A percentile compares a stretch with the other conserved stretches of the same genome.
These are phyloP conservation scores for Stephanodiscus triporus DNA, from an alignment of 108 stramenopile species.

Conservation along the genomic window DNA sequence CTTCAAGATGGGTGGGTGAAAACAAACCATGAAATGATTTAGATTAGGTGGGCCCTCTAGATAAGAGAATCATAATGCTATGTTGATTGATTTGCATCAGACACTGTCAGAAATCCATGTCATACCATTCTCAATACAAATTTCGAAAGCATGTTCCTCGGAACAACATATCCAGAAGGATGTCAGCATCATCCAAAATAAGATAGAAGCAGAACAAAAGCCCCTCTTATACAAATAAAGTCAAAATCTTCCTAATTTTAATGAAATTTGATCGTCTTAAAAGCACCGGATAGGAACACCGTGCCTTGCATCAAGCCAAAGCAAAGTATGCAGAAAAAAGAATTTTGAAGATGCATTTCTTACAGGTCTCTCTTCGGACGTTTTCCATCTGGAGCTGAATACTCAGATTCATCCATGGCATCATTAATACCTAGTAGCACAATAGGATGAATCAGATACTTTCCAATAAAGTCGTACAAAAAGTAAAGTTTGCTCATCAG, in stretches of 20 bases:
- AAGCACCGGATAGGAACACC: not conserved
- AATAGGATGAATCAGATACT: not conserved
- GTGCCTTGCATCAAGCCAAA: constrained; percentile 1
- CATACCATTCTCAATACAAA: no score
- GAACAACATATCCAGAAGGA: no score
- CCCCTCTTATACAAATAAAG: no score
- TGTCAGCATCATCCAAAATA: no score
- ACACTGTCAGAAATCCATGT: no score
- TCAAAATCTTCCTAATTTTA: not conserved
- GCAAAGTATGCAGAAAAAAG: constrained; percentile 8
- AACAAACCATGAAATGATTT: no score
- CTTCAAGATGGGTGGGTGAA: no score
- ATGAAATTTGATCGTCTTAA: not conserved
- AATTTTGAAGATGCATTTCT: not conserved
- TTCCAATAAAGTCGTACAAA: not conserved
- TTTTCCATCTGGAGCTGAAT: constrained; percentile 5
- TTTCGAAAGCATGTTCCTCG: no score
- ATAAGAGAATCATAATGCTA: no score
- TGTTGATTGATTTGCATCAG: no score
- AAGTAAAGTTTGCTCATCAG: not conserved
- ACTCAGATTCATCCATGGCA: constrained; percentile 8
- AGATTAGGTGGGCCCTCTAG: no score
- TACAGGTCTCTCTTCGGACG: not conserved
- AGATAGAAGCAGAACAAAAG: no score
- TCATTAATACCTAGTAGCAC: not conserved